These are phyloP conservation scores for Diaporthe eres DNA, from an alignment of 2,329 filamentous ascomycete species.

Conservation along the genomic window DNA sequence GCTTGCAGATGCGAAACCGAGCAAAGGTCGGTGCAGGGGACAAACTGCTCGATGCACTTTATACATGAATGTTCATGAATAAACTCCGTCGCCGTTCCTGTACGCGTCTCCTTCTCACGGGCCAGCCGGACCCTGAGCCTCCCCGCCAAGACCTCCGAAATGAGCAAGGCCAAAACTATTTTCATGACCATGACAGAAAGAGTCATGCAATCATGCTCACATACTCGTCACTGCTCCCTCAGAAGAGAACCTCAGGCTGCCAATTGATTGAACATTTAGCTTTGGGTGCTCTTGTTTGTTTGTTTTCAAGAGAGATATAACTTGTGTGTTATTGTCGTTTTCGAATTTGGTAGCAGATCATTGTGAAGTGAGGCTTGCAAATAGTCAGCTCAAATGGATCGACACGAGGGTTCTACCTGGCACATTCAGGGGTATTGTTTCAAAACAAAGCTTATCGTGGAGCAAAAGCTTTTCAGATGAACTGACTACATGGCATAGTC, in stretches of 20 bases:
- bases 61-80: not conserved
- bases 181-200: not conserved
- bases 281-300: not conserved
- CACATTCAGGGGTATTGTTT: slow-evolving; percentile 20
- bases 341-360: not conserved
- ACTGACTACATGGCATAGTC: not conserved
- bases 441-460: slow-evolving; percentile 25
- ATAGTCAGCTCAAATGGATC: not conserved
- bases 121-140: slow-evolving; percentile 5
- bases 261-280: not conserved
- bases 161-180: slow-evolving; percentile 20
- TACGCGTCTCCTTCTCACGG: not conserved
- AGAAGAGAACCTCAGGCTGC: not conserved
- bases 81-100: not conserved
- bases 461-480: slow-evolving; percentile 1
- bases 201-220: slow-evolving; percentile 13
- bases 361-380: not conserved
- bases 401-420: not conserved
- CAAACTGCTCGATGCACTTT: not conserved
- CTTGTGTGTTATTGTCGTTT: not conserved
- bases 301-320: not conserved
- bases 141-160: slow-evolving; percentile 22
- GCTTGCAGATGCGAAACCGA: not conserved
- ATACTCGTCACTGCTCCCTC: not conserved
- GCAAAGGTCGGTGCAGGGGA: accelerated